Percentiles rank a stretch among this genome's conserved stretches.
Evolutionary conservation across 371 early-diverging fungal species (phyloP).

Genomic region (Blakeslea trispora): DNA sequence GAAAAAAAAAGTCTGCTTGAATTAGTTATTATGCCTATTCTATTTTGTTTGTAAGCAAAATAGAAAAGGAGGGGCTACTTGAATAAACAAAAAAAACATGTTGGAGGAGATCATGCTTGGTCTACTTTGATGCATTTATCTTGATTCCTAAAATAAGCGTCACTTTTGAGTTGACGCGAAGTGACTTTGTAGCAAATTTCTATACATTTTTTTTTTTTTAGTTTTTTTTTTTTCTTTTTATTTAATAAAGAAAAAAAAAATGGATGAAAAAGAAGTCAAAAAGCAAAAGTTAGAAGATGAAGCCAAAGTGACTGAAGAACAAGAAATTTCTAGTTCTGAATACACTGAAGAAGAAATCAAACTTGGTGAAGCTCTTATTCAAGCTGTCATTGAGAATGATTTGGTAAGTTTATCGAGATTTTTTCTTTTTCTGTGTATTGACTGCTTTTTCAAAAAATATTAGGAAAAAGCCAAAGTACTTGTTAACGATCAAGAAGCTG

Average conservation of each 20-base stretch:
- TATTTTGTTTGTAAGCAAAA: too few relatives aligned
- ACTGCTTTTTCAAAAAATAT: background rate
- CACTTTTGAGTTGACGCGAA: background rate
- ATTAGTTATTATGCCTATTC: too few relatives aligned
- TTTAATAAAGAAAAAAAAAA: background rate
- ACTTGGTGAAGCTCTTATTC: constrained; percentile 36
- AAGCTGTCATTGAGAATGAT: constrained; percentile 43
- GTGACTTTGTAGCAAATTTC: background rate
- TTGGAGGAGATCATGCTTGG: too few relatives aligned
- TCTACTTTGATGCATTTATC: too few relatives aligned
- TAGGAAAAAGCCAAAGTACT: constrained; percentile 44
- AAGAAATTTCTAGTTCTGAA: background rate
- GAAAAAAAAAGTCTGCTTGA: too few relatives aligned
- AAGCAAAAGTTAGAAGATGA: constrained; percentile 27
- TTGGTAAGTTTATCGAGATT: constrained; percentile 24
- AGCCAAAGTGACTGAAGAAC: constrained; percentile 7
- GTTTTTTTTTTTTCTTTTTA: background rate
- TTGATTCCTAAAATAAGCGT: too few relatives aligned
- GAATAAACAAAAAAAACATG: too few relatives aligned
- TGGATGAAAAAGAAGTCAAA: constrained; percentile 22
- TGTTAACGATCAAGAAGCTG: constrained; percentile 35
- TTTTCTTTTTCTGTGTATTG: background rate
- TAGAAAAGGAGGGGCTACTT: too few relatives aligned
- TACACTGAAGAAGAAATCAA: constrained; percentile 44
- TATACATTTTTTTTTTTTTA: background rate